Percentiles rank a stretch among this genome's conserved stretches.
phyloP scores from a whole-genome alignment of 768 basidiomycete genomes.

The Suillus sp. region DNA sequence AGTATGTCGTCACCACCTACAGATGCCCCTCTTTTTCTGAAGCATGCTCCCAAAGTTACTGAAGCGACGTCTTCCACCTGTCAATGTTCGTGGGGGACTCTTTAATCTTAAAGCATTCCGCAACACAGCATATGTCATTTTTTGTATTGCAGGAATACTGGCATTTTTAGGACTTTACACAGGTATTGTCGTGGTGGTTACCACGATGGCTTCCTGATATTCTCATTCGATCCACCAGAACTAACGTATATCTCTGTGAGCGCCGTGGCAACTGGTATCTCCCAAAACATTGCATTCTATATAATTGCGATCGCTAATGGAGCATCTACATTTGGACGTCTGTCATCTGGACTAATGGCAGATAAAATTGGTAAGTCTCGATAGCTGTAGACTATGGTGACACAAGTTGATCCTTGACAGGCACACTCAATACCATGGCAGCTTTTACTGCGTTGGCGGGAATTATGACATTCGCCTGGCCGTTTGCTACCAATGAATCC shows the following conservation, averaged over 20 bases:
- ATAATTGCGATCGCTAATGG: slow-evolving; percentile 70
- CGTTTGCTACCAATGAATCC: slow-evolving; percentile 49
- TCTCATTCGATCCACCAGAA: slow-evolving; percentile 38
- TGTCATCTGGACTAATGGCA: slow-evolving; percentile 51
- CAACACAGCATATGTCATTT: slow-evolving; percentile 51
- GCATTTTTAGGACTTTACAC: slow-evolving; percentile 74
- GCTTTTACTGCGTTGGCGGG: slow-evolving; percentile 61
- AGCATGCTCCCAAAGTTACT: slow-evolving; percentile 24
- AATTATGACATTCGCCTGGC: slow-evolving; percentile 70
- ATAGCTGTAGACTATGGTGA: not conserved
- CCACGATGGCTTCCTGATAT: slow-evolving; percentile 12
- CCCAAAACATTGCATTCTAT: slow-evolving; percentile 58
- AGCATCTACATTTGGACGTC: slow-evolving; percentile 62
- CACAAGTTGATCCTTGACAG: slow-evolving; percentile 34
- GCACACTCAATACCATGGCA: slow-evolving; percentile 68
- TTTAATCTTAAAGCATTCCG: slow-evolving; percentile 55
- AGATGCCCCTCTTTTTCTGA: not conserved
- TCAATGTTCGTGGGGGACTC: slow-evolving; percentile 55
- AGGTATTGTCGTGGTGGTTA: slow-evolving; percentile 33
- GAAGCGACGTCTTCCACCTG: slow-evolving; percentile 55
- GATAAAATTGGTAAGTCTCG: slow-evolving; percentile 51
- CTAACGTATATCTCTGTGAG: slow-evolving; percentile 68
- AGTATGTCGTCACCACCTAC: slow-evolving; percentile 33
- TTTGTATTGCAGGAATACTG: slow-evolving; percentile 56
- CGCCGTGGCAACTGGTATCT: slow-evolving; percentile 51